Conservation (phyloP, 176 grass and related monocot species). For the Avena atlantica region DNA sequence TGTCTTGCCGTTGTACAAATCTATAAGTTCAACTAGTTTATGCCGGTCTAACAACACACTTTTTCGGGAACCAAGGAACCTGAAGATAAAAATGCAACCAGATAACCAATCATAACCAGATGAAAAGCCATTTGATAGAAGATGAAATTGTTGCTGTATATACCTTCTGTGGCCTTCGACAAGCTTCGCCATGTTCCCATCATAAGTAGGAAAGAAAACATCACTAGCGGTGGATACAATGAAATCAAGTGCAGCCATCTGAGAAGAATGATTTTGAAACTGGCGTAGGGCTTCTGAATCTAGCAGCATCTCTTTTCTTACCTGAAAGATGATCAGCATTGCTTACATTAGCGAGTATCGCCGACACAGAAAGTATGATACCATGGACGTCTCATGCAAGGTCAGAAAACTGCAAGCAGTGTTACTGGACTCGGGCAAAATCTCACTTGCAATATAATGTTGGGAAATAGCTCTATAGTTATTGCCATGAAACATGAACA, state of each 20-base stretch:
- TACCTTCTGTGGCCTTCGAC: constrained; percentile 95
- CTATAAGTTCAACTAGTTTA: constrained; percentile 72
- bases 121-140: background rate
- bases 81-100: constrained; percentile 37
- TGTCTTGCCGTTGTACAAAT: constrained; percentile 71
- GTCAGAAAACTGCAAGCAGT: background rate
- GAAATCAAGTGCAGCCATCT: constrained; percentile 98
- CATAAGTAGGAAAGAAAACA: constrained; percentile 86
- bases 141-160: background rate
- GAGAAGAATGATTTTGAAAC: constrained; percentile 95
- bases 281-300: constrained; percentile 62
- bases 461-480: constrained; percentile 10
- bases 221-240: constrained; percentile 92
- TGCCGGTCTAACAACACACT: constrained; percentile 73
- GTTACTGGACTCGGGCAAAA: background rate
- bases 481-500: background rate
- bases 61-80: constrained; percentile 74
- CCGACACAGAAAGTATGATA: background rate
- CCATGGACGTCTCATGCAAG: background rate
- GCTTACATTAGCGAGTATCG: constrained; percentile 7
- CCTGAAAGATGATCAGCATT: constrained; percentile 59
- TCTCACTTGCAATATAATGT: constrained; percentile 15
- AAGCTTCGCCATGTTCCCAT: constrained; percentile 95
- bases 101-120: background rate
- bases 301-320: constrained; percentile 91